phyloP scores from a whole-genome alignment of 768 basidiomycete genomes.

The Agaricus bisporus region DNA sequence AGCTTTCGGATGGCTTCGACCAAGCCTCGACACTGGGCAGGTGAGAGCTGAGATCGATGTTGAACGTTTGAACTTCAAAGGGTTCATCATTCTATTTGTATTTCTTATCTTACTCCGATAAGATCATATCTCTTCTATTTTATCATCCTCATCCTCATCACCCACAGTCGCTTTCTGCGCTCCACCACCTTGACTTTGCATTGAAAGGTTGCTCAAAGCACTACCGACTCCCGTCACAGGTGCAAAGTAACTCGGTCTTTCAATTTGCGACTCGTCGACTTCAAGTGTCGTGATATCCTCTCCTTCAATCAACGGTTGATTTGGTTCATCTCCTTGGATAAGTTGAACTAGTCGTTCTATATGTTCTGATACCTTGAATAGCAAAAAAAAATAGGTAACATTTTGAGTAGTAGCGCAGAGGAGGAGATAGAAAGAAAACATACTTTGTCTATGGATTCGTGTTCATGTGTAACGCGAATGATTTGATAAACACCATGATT shows the following conservation, averaged over 20 bases:
- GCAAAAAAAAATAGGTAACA: not conserved
- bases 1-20: too few relatives aligned
- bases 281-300: conserved; percentile 21
- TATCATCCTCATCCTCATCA: conserved; percentile 58
- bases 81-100: too few relatives aligned
- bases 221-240: conserved; percentile 5
- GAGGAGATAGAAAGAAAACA: conserved; percentile 14
- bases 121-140: conserved; percentile 67
- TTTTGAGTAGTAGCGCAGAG: not conserved
- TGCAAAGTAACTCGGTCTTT: conserved; percentile 16
- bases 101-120: too few relatives aligned
- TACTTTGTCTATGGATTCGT: conserved; percentile 76
- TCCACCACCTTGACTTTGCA: conserved; percentile 10
- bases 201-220: conserved; percentile 12
- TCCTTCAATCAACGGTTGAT: conserved; percentile 35
- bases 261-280: conserved; percentile 12
- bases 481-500: conserved; percentile 84
- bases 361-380: conserved; percentile 68
- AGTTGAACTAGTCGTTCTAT: conserved; percentile 85
- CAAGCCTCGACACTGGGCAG: too few relatives aligned
- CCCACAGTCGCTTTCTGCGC: conserved; percentile 13
- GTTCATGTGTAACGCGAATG: conserved; percentile 68
- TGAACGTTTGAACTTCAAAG: too few relatives aligned
- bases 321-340: conserved; percentile 73
- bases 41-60: too few relatives aligned